Evolutionary conservation across 805 yeast genomes (phyloP), one percentile per base, ranked within the genome.

Genomic region (Teunomyces lycoperdinae): DNA sequence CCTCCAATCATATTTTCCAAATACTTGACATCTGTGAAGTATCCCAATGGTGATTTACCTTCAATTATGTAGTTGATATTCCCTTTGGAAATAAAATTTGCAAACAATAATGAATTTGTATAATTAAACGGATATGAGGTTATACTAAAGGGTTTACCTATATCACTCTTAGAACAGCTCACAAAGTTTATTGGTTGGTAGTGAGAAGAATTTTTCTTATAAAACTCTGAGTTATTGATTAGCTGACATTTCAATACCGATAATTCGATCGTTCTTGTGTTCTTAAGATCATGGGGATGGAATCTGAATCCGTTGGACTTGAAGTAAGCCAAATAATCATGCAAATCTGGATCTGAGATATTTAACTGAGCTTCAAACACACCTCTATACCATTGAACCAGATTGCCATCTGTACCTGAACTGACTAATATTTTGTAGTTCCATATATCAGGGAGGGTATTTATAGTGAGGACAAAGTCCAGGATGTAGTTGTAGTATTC

Each of bases 1-100:
- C 72, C 78, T 6, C 81, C 81, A 9, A 62, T 54, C 75, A 73
- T 73, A 50, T 76, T 77, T 45, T 76, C 80, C 50, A 77, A 45
- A 52, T 67, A 77, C 55, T 66, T 70, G 10, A 64, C 54, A 53
- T 77, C 81, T 13, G 71, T 55, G 5, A 76, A 52, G 50, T 60
- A 66, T 9, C 66, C 67, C 13, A 51, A 39, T 3, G 33, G 16
- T 42, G 55, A 41, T 2, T 50, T 46, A 2, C 51, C 56, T 7
- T 52, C 47, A 11, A 62, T 50, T 14, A 49, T 49, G 44, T 63
- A 63, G 42, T 63, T 68, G 9, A 71, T 45, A 2, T 50, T 41
- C 4, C 71, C 70, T 3, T 48, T 39, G 9, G 63, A 56, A 1
- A 38, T 33, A 46, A 65, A 66, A 26, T 56, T 54, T 9, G 62